Evolutionary conservation across 1,139 yeast species (phyloP), one percentile per base, ranked within the genome.

Genomic region (Hemisphaericaspora xylofermentans): DNA sequence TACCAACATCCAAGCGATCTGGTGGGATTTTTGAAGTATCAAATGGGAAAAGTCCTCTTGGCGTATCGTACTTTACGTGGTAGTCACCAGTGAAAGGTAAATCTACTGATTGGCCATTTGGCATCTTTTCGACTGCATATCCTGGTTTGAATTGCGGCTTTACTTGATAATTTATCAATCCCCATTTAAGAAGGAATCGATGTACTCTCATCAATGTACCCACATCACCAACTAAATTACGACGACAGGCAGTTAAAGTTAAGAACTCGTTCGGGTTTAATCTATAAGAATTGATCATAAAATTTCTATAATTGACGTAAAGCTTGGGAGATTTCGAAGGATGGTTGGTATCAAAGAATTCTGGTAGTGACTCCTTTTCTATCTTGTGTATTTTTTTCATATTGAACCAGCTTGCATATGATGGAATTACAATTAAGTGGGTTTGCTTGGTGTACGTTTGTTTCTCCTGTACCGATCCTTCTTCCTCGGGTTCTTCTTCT

Each of bases 141-240:
- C 80, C 79, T 2, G 91, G 88, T 51, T 80, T 75, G 46, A 79
- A 66, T 47, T 78, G 82, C 2, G 91, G 86, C 49, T 78, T 74
- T 1, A 84, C 96, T 63, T 93, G 98, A 59, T 94, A 94, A 62
- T 94, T 94, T 43, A 94, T 88, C 44, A 94, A 71, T 0, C 99
- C 99, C 99, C 99, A 94, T 61, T 86, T 88, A 57, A 82, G 91
- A 49, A 94, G 71, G 57, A 94, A 93, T 48, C 88, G 79, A 60
- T 89, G 97, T 9, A 93, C 80, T 49, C 99, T 77, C 78, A 93
- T 81, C 46, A 94, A 76, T 1, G 96, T 84, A 15, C 97, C 95
- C 9, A 91, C 98, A 68, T 94, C 98, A 32, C 98, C 98, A 17
- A 89, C 94, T 47, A 94, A 74, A 57, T 91, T 93, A 56, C 99